Percentiles rank a stretch among this genome's conserved stretches.
phyloP scores from a whole-genome alignment of 176 grass and related monocot species.

The Bolboschoenus planiculmis region DNA sequence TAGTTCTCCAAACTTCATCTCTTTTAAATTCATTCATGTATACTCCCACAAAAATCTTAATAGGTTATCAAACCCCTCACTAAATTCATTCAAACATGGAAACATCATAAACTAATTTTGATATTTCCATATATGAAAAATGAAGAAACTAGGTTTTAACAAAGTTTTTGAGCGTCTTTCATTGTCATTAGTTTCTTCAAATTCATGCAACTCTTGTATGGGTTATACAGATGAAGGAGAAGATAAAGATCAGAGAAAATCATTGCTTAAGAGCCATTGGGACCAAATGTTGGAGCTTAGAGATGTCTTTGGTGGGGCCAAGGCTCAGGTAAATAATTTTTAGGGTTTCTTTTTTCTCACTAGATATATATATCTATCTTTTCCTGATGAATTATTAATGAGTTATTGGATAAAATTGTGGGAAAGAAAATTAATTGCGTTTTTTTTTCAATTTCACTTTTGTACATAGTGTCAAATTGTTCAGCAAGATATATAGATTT shows the following conservation, averaged over 20 bases:
- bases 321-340: conserved; percentile 41
- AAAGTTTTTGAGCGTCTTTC: conserved; percentile 42
- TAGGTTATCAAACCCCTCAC: background rate
- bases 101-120: background rate
- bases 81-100: background rate
- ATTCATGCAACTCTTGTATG: conserved; percentile 28
- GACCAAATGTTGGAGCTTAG: conserved; percentile 57
- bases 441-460: background rate
- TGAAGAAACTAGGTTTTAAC: conserved; percentile 39
- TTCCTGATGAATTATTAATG: too few species aligned
- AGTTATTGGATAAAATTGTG: background rate
- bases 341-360: background rate
- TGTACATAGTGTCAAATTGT: background rate
- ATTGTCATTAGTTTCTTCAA: conserved; percentile 5
- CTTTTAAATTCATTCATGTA: background rate
- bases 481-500: background rate
- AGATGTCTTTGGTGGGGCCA: conserved; percentile 30
- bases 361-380: too few species aligned
- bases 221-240: conserved; percentile 22
- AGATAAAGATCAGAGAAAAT: conserved; percentile 40
- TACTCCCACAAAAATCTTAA: background rate
- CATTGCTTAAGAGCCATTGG: conserved; percentile 51
- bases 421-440: background rate
- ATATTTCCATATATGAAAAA: conserved; percentile 11
- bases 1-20: conserved; percentile 6